These are phyloP conservation scores for Hylodesmum podocarpum DNA, from an alignment of 306 rosid genomes.

Conservation along the genomic window DNA sequence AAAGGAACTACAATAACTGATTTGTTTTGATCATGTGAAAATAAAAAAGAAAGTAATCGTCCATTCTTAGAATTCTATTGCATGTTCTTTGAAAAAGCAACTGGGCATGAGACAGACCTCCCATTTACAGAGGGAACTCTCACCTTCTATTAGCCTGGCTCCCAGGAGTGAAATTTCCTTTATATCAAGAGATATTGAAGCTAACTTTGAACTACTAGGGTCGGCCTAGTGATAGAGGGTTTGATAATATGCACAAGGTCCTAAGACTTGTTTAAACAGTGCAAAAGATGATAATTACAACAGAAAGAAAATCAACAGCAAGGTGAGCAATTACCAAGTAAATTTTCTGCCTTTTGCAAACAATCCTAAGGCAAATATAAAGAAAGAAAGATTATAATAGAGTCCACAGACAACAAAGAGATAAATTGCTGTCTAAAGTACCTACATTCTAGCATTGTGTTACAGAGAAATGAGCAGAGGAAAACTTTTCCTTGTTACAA, in stretches of 20 bases:
- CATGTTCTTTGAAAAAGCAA: neutral
- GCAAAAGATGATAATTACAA: neutral
- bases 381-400: neutral
- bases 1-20: neutral
- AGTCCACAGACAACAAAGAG: neutral
- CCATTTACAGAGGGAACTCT: neutral
- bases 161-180: neutral
- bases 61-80: neutral
- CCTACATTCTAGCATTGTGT: neutral
- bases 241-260: no score
- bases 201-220: no score
- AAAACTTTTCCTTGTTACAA: neutral
- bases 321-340: neutral
- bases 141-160: neutral
- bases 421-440: neutral
- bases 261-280: neutral
- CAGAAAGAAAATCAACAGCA: neutral
- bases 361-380: neutral
- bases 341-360: neutral
- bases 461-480: neutral
- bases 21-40: neutral
- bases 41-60: neutral
- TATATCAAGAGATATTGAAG: neutral
- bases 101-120: neutral
- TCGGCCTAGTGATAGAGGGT: no score